Evolutionary conservation across 768 basidiomycete genomes (phyloP).

Genomic region (Lactifluus rugatus): DNA sequence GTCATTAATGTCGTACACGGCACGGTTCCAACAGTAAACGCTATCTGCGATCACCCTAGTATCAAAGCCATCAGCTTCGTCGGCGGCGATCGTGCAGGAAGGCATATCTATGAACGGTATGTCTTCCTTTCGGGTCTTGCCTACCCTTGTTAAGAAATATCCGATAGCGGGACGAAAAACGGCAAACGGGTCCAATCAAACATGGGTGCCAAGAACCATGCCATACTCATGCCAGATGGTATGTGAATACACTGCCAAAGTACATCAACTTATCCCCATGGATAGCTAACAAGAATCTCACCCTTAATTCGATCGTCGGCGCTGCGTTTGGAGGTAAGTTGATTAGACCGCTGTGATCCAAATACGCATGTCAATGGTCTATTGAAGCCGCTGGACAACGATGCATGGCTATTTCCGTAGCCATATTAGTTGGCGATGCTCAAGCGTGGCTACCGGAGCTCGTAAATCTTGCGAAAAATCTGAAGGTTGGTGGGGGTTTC

Average conservation of each 20-base stretch:
- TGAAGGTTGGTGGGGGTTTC: slow-evolving; percentile 87
- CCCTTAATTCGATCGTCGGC: slow-evolving; percentile 85
- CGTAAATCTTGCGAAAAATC: slow-evolving; percentile 64
- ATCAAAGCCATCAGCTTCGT: slow-evolving; percentile 97
- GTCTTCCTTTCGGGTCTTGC: not conserved
- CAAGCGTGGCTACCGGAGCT: slow-evolving; percentile 81
- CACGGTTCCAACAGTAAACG: slow-evolving; percentile 79
- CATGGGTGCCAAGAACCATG: slow-evolving; percentile 97
- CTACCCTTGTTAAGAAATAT: slow-evolving; percentile 7
- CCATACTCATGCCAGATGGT: slow-evolving; percentile 91
- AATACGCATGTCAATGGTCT: slow-evolving; percentile 21
- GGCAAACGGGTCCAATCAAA: slow-evolving; percentile 68
- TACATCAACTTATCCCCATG: not conserved
- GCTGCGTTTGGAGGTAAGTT: slow-evolving; percentile 81
- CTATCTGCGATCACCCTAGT: slow-evolving; percentile 83
- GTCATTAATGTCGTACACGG: slow-evolving; percentile 93
- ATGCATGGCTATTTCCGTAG: slow-evolving; percentile 94
- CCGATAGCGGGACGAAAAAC: slow-evolving; percentile 59
- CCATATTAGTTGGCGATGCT: slow-evolving; percentile 73
- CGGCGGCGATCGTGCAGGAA: slow-evolving; percentile 86
- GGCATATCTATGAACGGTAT: slow-evolving; percentile 84
- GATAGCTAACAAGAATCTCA: slow-evolving; percentile 84
- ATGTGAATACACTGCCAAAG: not conserved
- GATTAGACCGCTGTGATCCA: not conserved
- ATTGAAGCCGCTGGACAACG: slow-evolving; percentile 82